Conservation (phyloP, 2,329 filamentous ascomycete species). For the Trichoderma sp. region DNA sequence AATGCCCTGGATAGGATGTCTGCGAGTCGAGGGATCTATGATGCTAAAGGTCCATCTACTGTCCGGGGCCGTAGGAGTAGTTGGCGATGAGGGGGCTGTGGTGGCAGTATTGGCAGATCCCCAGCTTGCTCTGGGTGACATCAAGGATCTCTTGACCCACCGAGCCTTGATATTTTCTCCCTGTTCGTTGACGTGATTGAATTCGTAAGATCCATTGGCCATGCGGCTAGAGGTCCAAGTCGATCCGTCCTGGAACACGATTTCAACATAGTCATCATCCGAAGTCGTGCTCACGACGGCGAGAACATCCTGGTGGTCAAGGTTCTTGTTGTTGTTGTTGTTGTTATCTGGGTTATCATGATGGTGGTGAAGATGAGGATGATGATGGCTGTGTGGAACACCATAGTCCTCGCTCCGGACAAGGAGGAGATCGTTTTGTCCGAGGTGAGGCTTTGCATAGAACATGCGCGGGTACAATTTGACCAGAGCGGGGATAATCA, state of each 20-base stretch:
- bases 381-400: slow-evolving; percentile 34
- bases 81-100: slow-evolving; percentile 32
- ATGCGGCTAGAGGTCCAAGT: slow-evolving; percentile 58
- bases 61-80: slow-evolving; percentile 40
- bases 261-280: slow-evolving; percentile 59
- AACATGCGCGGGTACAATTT: slow-evolving; percentile 66
- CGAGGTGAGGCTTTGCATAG: slow-evolving; percentile 62
- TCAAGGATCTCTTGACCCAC: slow-evolving; percentile 61
- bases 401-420: slow-evolving; percentile 70
- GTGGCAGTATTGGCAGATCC: slow-evolving; percentile 27
- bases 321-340: slow-evolving; percentile 48
- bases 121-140: slow-evolving; percentile 27
- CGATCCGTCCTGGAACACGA: slow-evolving; percentile 65
- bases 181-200: slow-evolving; percentile 59
- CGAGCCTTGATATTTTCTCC: slow-evolving; percentile 63
- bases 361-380: not conserved
- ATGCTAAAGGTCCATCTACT: slow-evolving; percentile 75
- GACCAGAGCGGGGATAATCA: slow-evolving; percentile 59
- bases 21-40: slow-evolving; percentile 66
- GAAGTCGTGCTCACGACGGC: slow-evolving; percentile 67
- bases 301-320: slow-evolving; percentile 57
- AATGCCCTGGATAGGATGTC: slow-evolving; percentile 74
- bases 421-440: slow-evolving; percentile 69
- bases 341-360: slow-evolving; percentile 39
- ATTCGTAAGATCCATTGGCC: slow-evolving; percentile 64